Conservation (phyloP, 164 flowering plant species). For the Vitis rotundifolia region DNA sequence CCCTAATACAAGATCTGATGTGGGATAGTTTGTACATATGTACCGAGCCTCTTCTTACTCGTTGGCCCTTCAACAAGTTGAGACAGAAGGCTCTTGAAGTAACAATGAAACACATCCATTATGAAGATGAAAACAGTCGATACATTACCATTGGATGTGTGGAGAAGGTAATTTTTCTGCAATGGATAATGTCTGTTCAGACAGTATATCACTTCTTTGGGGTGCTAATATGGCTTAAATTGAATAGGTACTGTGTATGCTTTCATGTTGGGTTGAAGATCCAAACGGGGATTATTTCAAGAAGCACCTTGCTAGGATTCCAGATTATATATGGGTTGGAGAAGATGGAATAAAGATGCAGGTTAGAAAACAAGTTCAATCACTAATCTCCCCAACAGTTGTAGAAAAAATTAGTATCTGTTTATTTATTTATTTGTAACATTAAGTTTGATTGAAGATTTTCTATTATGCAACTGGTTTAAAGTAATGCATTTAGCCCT, state of each 20-base stretch:
- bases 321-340: slow-evolving; percentile 54
- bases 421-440: neutral
- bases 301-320: slow-evolving; percentile 54
- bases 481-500: no score
- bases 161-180: slow-evolving; percentile 20
- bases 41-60: slow-evolving; percentile 38
- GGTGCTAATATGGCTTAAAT: neutral
- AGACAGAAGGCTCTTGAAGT: slow-evolving; percentile 38
- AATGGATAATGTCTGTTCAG: neutral
- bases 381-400: no score
- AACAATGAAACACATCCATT: slow-evolving; percentile 43
- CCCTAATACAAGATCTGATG: slow-evolving; percentile 35
- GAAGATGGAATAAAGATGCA: slow-evolving; percentile 59
- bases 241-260: slow-evolving; percentile 44
- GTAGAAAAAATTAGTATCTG: no score
- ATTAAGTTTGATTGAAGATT: slow-evolving; percentile 34
- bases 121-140: slow-evolving; percentile 50
- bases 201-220: neutral
- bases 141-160: slow-evolving; percentile 48
- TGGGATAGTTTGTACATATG: slow-evolving; percentile 41
- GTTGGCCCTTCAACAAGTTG: slow-evolving; percentile 43
- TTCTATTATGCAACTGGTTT: no score
- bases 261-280: slow-evolving; percentile 60
- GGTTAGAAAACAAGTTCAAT: slow-evolving; percentile 9
- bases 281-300: slow-evolving; percentile 47